Conservation (phyloP, 2,329 filamentous ascomycete genomes). For the Pseudocercospora fijiensis region DNA sequence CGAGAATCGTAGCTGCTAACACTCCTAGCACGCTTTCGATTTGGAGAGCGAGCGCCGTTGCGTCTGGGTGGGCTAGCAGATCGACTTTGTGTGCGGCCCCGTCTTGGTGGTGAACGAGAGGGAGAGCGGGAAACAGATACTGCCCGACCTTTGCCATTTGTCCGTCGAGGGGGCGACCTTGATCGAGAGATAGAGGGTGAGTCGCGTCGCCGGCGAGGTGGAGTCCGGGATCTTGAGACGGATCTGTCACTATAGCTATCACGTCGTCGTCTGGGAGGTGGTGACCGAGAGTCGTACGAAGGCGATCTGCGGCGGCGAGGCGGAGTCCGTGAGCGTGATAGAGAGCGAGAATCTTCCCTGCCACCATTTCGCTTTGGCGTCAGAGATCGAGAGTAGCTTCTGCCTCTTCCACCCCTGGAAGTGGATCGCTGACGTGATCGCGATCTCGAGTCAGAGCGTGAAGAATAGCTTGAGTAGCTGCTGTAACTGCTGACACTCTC, state of each 20-base stretch:
- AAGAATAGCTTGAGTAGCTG: constrained; percentile 71
- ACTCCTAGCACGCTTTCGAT: constrained; percentile 25
- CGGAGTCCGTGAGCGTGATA: constrained; percentile 23
- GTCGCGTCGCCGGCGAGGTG: constrained; percentile 15
- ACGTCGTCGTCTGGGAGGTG: constrained; percentile 23
- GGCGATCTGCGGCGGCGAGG: constrained; percentile 23
- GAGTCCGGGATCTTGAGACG: constrained; percentile 24
- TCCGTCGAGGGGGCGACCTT: constrained; percentile 35
- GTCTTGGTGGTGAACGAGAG: constrained; percentile 30
- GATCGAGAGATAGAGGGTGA: constrained; percentile 23
- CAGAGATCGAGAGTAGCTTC: constrained; percentile 19
- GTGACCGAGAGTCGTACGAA: constrained; percentile 33
- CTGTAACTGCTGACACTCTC: constrained; percentile 72
- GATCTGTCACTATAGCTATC: constrained; percentile 7
- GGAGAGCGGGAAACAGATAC: constrained; percentile 34
- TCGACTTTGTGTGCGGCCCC: constrained; percentile 28
- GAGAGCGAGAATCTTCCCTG: constrained; percentile 15
- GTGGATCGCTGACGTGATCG: constrained; percentile 34
- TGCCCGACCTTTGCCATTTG: constrained; percentile 21
- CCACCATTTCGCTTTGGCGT: constrained; percentile 18
- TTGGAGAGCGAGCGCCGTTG: constrained; percentile 25
- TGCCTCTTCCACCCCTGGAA: constrained; percentile 22
- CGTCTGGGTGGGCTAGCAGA: constrained; percentile 27
- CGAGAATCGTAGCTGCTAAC: constrained; percentile 29
- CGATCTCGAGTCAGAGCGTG: constrained; percentile 35